Percentiles rank a stretch among this genome's conserved stretches.
These are phyloP conservation scores for Leccinum subtestaceum DNA, from an alignment of 768 basidiomycete species.

Conservation along the genomic window DNA sequence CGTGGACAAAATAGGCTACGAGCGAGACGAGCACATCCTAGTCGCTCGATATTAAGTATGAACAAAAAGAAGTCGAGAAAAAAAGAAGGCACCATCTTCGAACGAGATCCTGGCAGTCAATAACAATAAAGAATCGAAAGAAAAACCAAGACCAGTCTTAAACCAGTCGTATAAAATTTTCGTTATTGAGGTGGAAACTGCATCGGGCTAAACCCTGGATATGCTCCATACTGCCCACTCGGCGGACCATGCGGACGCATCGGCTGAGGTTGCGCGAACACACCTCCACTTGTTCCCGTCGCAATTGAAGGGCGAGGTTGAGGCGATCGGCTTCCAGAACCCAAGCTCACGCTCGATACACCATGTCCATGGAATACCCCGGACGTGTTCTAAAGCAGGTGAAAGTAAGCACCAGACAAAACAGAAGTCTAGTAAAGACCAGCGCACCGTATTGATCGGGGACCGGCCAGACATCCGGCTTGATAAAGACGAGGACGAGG, in stretches of 20 bases:
- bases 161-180: too few relatives aligned
- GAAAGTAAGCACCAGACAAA: constrained; percentile 7
- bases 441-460: constrained; percentile 28
- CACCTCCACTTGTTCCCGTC: constrained; percentile 5
- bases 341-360: constrained; percentile 4
- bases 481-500: constrained; percentile 32
- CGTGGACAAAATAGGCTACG: neutral
- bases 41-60: neutral
- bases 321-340: constrained; percentile 17
- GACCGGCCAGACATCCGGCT: constrained; percentile 33
- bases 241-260: constrained; percentile 15
- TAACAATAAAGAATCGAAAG: constrained; percentile 21
- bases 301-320: constrained; percentile 17
- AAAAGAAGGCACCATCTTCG: neutral
- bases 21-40: neutral
- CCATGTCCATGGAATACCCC: constrained; percentile 23
- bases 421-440: constrained; percentile 1
- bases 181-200: constrained; percentile 20
- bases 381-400: constrained; percentile 20
- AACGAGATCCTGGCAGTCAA: constrained; percentile 11
- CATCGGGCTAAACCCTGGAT: constrained; percentile 23
- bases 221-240: constrained; percentile 20
- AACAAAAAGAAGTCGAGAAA: neutral
- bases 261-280: constrained; percentile 26
- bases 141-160: neutral